Conservation (phyloP, 1,284 basidiomycete genomes). For the Pseudozyma flocculosa region DNA sequence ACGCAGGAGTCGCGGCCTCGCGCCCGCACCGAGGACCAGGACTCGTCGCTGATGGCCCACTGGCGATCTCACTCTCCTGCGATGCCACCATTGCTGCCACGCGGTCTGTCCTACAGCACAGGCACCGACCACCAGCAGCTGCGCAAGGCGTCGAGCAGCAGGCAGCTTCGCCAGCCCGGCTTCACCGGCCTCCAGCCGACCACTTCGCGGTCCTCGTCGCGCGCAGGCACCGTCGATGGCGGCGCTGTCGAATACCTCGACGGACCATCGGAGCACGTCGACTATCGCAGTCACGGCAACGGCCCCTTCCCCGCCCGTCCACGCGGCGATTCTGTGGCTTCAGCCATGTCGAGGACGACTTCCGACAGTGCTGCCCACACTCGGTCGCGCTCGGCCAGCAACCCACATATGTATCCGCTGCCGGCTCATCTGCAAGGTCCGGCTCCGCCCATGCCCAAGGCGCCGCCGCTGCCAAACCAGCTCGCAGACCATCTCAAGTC, state of each 20-base stretch:
- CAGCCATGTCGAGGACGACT: constrained; percentile 26
- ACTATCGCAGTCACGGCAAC: neutral
- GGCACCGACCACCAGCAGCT: constrained; percentile 38
- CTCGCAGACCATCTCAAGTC: constrained; percentile 6
- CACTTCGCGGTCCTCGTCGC: neutral
- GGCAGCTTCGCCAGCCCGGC: constrained; percentile 24
- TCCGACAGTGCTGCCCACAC: constrained; percentile 23
- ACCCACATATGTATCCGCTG: constrained; percentile 33
- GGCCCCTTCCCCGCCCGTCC: constrained; percentile 2
- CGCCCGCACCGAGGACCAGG: constrained; percentile 49
- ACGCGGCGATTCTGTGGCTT: constrained; percentile 19
- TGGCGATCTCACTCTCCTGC: constrained; percentile 49
- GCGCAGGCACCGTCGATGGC: constrained; percentile 13
- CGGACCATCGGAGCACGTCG: constrained; percentile 17
- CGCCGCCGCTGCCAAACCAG: constrained; percentile 1
- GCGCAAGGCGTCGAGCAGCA: constrained; percentile 42
- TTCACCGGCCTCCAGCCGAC: neutral
- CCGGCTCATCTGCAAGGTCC: constrained; percentile 20
- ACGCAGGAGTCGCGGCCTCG: constrained; percentile 27
- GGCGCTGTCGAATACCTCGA: constrained; percentile 36
- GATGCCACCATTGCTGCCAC: constrained; percentile 34
- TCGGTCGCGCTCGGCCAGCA: constrained; percentile 37
- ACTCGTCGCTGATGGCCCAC: constrained; percentile 42
- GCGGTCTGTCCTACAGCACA: constrained; percentile 25
- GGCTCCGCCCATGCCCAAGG: constrained; percentile 38